Evolutionary conservation across 495 filamentous ascomycete genomes (phyloP).

Genomic region (Elaphomyces granulatus): DNA sequence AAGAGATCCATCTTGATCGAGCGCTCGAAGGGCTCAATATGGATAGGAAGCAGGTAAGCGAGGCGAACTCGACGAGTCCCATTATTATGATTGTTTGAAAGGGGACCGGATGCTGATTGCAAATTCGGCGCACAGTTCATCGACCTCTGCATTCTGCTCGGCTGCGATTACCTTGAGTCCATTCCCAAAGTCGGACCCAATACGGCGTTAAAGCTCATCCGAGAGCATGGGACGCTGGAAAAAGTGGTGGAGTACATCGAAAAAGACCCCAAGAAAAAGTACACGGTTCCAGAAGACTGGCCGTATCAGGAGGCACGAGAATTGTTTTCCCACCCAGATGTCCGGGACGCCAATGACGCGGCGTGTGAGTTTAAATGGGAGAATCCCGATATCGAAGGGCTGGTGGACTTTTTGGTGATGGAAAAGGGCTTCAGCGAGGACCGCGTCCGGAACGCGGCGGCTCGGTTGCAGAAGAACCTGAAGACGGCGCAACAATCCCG

Average conservation of each 20-base stretch:
- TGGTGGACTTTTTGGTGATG: conserved; percentile 73
- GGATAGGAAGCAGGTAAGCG: conserved; percentile 61
- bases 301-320: conserved; percentile 82
- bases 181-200: conserved; percentile 85
- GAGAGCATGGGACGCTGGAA: conserved; percentile 75
- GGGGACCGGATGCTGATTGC: not conserved
- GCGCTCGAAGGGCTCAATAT: conserved; percentile 74
- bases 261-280: conserved; percentile 62
- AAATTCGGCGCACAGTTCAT: conserved; percentile 65
- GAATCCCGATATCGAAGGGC: conserved; percentile 72
- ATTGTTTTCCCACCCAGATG: conserved; percentile 81
- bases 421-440: conserved; percentile 98
- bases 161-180: conserved; percentile 94
- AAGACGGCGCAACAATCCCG: conserved; percentile 81
- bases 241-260: conserved; percentile 67
- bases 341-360: conserved; percentile 67
- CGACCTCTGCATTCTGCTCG: conserved; percentile 93
- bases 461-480: conserved; percentile 67
- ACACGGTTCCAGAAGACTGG: conserved; percentile 80
- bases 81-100: too few relatives aligned
- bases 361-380: conserved; percentile 98
- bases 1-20: conserved; percentile 77
- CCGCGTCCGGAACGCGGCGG: conserved; percentile 62
- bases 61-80: not conserved
- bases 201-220: conserved; percentile 85